Conservation (phyloP, 1,139 yeast species). For the Debaryomyces psychrophilus region DNA sequence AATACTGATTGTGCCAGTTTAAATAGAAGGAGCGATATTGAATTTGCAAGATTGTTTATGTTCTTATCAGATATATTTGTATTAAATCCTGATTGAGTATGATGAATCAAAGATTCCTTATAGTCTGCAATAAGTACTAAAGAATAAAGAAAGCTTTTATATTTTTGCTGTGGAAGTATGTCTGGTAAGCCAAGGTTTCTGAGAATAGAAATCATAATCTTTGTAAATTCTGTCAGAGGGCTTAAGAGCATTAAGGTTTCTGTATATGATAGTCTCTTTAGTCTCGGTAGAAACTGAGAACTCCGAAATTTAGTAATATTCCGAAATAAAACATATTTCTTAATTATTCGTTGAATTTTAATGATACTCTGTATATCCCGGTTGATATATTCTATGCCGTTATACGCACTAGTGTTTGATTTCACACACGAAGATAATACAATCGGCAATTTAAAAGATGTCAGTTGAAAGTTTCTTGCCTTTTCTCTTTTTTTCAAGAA, state of each 20-base stretch:
- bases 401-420: background rate
- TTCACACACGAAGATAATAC: background rate
- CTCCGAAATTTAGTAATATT: constrained; percentile 10
- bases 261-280: constrained; percentile 15
- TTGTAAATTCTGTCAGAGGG: constrained; percentile 12
- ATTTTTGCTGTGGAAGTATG: constrained; percentile 12
- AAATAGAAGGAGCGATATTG: constrained; percentile 26
- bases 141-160: constrained; percentile 25
- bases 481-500: constrained; percentile 20
- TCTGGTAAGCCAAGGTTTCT: constrained; percentile 17
- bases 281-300: constrained; percentile 15
- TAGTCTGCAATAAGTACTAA: constrained; percentile 31
- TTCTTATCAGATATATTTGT: constrained; percentile 21
- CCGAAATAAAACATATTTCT: constrained; percentile 12
- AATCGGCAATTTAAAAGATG: background rate
- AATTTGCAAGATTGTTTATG: constrained; percentile 18
- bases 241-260: constrained; percentile 15
- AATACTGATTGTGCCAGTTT: constrained; percentile 24
- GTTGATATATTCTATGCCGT: background rate
- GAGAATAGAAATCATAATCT: constrained; percentile 16
- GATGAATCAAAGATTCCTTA: constrained; percentile 19
- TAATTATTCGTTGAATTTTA: constrained; percentile 9
- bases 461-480: constrained; percentile 15
- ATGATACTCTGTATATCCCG: background rate
- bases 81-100: constrained; percentile 33